Percentiles rank a stretch among this genome's conserved stretches.
phyloP scores from a whole-genome alignment of 805 yeast species.

The Saccharomycopsis malanga region DNA sequence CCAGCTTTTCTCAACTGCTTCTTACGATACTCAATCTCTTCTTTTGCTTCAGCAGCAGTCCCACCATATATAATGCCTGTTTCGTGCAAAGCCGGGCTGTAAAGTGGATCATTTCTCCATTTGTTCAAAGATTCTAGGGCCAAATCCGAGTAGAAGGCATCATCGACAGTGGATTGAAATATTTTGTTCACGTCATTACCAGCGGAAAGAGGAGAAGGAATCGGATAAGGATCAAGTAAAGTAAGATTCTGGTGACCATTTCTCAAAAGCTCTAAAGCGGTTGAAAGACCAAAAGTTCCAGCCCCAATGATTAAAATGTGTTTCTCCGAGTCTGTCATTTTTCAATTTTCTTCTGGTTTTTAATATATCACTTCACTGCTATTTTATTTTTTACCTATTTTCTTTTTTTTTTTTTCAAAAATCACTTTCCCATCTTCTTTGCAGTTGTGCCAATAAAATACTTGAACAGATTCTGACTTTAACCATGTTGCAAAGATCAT shows the following conservation, averaged over 20 bases:
- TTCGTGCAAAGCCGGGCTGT: conserved; percentile 29
- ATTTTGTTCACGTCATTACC: conserved; percentile 38
- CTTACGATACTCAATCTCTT: conserved; percentile 18
- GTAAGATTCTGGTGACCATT: conserved; percentile 30
- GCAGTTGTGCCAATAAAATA: no score
- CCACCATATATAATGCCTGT: conserved; percentile 28
- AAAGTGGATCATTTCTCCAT: conserved; percentile 31
- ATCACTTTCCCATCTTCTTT: no score
- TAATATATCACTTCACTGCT: no score
- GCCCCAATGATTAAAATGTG: conserved; percentile 35
- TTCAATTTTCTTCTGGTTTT: no score
- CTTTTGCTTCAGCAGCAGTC: conserved; percentile 24
- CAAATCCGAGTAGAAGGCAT: conserved; percentile 24
- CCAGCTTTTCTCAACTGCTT: neutral
- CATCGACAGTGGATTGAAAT: conserved; percentile 26
- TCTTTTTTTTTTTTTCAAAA: no score
- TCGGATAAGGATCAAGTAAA: conserved; percentile 28
- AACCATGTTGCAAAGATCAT: no score
- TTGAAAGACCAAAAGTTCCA: conserved; percentile 40
- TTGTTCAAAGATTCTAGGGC: conserved; percentile 31
- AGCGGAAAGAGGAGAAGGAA: conserved; percentile 35
- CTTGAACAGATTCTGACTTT: no score
- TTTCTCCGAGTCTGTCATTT: conserved; percentile 6
- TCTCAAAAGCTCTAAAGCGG: conserved; percentile 32
- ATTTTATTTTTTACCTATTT: no score